These are phyloP conservation scores for Xylaria castorea DNA, from an alignment of 495 filamentous ascomycete species.

Conservation along the genomic window DNA sequence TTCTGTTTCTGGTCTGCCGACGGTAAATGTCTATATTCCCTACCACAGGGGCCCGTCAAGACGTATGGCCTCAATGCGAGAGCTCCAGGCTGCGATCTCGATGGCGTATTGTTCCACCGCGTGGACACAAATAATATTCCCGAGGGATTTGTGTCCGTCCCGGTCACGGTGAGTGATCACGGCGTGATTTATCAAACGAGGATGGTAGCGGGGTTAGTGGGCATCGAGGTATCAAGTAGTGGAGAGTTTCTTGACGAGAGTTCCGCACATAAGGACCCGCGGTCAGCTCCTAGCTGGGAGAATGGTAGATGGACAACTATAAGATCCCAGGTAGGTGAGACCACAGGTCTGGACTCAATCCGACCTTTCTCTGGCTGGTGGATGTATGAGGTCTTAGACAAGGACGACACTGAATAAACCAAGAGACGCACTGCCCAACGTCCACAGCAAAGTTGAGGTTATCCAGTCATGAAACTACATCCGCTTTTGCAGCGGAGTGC, in stretches of 20 bases:
- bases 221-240: background rate
- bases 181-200: background rate
- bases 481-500: background rate
- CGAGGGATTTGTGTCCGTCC: background rate
- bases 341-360: background rate
- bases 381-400: background rate
- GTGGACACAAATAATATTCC: background rate
- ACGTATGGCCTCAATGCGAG: background rate
- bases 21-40: background rate
- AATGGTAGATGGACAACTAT: background rate
- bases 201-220: background rate
- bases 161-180: background rate
- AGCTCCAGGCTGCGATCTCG: background rate
- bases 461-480: background rate
- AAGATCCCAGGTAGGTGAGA: background rate
- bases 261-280: background rate
- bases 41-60: background rate
- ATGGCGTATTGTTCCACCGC: background rate
- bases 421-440: background rate
- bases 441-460: background rate
- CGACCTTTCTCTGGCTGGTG: background rate
- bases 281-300: background rate
- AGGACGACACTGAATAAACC: background rate
- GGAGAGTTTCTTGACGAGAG: background rate
- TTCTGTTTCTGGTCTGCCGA: conserved; percentile 8